phyloP scores from a whole-genome alignment of 2,329 filamentous ascomycete genomes.

The Nannizzia gypsea region DNA sequence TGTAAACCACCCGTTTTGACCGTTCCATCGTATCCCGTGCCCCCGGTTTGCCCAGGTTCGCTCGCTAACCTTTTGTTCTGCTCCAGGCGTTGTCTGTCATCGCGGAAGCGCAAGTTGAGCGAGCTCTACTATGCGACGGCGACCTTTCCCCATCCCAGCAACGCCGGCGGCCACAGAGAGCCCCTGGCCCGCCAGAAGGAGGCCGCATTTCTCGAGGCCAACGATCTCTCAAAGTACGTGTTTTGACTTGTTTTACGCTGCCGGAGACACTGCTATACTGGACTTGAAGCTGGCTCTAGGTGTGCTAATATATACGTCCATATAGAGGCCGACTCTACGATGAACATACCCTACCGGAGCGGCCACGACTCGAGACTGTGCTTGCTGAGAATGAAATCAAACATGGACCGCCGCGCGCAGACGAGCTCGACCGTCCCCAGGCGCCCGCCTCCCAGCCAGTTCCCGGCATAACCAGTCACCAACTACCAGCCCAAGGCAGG shows the following conservation, averaged over 20 bases:
- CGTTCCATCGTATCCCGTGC: conserved; percentile 16
- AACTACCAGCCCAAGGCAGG: background rate
- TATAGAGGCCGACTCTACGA: conserved; percentile 46
- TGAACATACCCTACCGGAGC: conserved; percentile 41
- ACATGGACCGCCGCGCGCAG: background rate
- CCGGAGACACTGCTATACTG: background rate
- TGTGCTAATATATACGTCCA: background rate
- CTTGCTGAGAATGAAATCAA: background rate
- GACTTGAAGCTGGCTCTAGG: conserved; percentile 5
- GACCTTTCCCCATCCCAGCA: conserved; percentile 36
- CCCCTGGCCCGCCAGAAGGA: conserved; percentile 37
- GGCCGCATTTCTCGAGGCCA: conserved; percentile 44
- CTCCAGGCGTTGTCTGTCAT: conserved; percentile 51
- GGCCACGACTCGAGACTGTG: conserved; percentile 8
- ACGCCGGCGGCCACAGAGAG: conserved; percentile 46
- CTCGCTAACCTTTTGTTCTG: conserved; percentile 27
- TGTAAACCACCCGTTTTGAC: conserved; percentile 27
- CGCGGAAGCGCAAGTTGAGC: conserved; percentile 82
- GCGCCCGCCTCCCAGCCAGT: background rate
- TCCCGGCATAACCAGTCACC: background rate
- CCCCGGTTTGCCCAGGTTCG: conserved; percentile 17
- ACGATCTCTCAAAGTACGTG: conserved; percentile 47
- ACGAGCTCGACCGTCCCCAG: background rate
- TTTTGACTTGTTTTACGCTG: conserved; percentile 5
- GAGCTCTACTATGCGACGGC: conserved; percentile 76